Conservation (phyloP, 2,329 filamentous ascomycete genomes). For the Trichoderma sp. region DNA sequence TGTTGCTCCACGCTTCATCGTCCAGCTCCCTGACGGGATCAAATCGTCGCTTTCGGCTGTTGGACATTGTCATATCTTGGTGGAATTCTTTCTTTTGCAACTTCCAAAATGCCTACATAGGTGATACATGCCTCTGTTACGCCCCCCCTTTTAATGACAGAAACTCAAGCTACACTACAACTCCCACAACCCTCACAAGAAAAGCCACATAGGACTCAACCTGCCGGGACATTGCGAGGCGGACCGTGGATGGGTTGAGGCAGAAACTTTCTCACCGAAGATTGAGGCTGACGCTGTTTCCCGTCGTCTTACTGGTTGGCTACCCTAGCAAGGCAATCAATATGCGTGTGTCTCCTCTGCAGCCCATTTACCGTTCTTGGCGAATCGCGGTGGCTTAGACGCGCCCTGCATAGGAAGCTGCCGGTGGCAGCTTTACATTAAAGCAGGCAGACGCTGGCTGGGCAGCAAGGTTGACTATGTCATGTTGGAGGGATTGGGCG, state of each 20-base stretch:
- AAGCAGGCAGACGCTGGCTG: neutral
- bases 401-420: neutral
- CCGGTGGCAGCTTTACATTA: neutral
- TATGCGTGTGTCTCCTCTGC: neutral
- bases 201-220: neutral
- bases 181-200: neutral
- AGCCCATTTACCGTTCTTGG: neutral
- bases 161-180: neutral
- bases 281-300: neutral
- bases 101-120: too few relatives aligned
- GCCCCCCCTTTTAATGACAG: neutral
- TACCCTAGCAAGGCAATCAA: conserved; percentile 8
- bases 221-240: neutral
- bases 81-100: too few relatives aligned
- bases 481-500: too few relatives aligned
- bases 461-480: neutral
- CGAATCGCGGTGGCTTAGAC: conserved; percentile 13
- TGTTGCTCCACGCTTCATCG: neutral
- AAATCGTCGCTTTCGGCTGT: conserved; percentile 7
- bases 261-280: neutral
- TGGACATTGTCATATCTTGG: neutral
- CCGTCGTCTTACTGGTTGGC: neutral
- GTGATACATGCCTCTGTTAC: neutral
- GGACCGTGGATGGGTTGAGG: neutral
- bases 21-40: neutral